Evolutionary conservation across 306 rosid genomes (phyloP), one percentile per base, ranked within the genome.

Genomic region (Ziziphus jujuba): DNA sequence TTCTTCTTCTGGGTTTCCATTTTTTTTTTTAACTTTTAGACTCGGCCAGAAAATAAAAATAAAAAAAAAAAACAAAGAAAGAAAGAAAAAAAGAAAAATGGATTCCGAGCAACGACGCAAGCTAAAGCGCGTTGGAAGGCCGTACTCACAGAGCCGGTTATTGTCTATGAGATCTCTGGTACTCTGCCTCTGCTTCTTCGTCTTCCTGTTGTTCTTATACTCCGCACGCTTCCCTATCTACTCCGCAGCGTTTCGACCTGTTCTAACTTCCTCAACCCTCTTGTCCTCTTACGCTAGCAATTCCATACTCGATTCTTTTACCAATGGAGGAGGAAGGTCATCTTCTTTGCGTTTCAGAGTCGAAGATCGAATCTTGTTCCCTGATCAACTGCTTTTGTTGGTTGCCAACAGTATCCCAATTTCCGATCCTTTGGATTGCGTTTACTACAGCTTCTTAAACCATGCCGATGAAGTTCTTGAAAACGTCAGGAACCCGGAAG

Each of bases 61-160:
- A n/a, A n/a, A n/a, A n/a, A n/a, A n/a, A n/a, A n/a, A n/a, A n/a
- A n/a, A n/a, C n/a, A n/a, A n/a, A n/a, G n/a, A n/a, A n/a, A n/a
- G n/a, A n/a, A n/a, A n/a, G 14, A 5, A 43, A 9, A 35, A 43
- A 7, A 7, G 48, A 23, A 45, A 0, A 20, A 90, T 90, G 99
- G 99, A 93, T 9, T 47, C 84, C 36, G 96, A 90, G 56, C 88
- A 81, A 45, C 72, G 85, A 22, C 75, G 95, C 38, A 92, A 81
- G 74, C 80, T 92, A 65, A 90, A 88, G 84, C 86, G 90, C 3
- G 21, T 70, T 14, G 77, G 66, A 20, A 44, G 78, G 65, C 34
- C 84, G 33, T 75, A 36, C 67, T 70, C 72, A 0, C 57, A 60
- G 14, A 80, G 78, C 22, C 72, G 74, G 33, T 51, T 25, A 24